Conservation (phyloP, 2,329 filamentous ascomycete genomes). For the Stylonectria norvegica region DNA sequence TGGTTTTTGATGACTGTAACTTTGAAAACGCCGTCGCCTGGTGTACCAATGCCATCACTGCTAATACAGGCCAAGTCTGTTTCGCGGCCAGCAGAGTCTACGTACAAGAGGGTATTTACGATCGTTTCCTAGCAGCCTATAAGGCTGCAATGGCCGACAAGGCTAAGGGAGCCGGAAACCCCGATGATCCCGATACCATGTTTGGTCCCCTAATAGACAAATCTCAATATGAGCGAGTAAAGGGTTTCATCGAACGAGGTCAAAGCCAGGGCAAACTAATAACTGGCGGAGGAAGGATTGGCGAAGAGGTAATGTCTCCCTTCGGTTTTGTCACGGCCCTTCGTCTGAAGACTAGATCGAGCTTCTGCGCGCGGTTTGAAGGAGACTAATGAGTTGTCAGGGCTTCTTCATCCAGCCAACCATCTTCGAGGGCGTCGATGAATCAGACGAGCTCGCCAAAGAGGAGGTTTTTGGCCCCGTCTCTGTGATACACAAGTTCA, state of each 20-base stretch:
- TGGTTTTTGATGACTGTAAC: constrained; percentile 63
- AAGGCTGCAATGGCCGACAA: constrained; percentile 56
- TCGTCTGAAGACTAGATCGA: not conserved
- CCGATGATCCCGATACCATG: constrained; percentile 55
- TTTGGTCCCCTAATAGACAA: constrained; percentile 56
- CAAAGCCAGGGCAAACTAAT: constrained; percentile 36
- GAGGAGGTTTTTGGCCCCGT: constrained; percentile 60
- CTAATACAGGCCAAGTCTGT: constrained; percentile 72
- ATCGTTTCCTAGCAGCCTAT: constrained; percentile 56
- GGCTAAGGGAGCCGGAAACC: constrained; percentile 57
- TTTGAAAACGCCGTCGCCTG: constrained; percentile 54
- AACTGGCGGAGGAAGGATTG: constrained; percentile 37
- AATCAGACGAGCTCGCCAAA: constrained; percentile 44
- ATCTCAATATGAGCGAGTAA: constrained; percentile 44
- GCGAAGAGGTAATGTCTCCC: constrained; percentile 36
- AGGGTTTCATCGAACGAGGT: constrained; percentile 42
- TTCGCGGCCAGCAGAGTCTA: constrained; percentile 71
- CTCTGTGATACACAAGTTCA: constrained; percentile 52
- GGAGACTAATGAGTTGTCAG: constrained; percentile 9
- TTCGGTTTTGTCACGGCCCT: too few relatives aligned
- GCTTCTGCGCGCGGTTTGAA: not conserved
- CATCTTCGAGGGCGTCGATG: constrained; percentile 42
- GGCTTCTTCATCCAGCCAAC: constrained; percentile 46
- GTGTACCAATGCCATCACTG: constrained; percentile 51
- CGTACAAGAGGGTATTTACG: constrained; percentile 58